These are phyloP conservation scores for Yamadazyma dushanensis DNA, from an alignment of 1,139 yeast genomes.

Conservation along the genomic window DNA sequence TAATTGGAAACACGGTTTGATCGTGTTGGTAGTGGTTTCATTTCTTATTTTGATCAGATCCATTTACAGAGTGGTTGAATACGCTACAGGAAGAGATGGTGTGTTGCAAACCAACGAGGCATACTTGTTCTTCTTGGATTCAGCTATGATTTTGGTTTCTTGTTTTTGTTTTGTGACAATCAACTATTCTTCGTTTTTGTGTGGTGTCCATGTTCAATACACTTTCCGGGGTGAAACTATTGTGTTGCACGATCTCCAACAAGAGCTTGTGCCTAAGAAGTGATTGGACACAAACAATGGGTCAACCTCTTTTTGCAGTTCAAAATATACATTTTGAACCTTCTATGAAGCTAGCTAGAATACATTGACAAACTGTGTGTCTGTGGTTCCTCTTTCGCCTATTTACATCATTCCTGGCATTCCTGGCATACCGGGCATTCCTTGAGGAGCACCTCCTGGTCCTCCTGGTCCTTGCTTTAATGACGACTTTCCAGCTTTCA, in stretches of 20 bases:
- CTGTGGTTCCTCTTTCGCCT: too few relatives aligned
- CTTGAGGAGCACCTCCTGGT: conserved; percentile 11
- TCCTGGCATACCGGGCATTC: conserved; percentile 19
- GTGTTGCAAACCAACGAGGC: not conserved
- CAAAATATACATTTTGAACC: too few relatives aligned
- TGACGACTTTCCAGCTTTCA: conserved; percentile 94
- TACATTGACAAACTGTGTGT: too few relatives aligned
- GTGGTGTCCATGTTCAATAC: too few relatives aligned
- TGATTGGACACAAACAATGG: too few relatives aligned
- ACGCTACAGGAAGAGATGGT: not conserved
- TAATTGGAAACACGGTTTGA: not conserved
- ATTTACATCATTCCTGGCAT: conserved; percentile 18
- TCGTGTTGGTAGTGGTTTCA: not conserved
- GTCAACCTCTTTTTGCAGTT: too few relatives aligned
- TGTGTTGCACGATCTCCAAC: too few relatives aligned
- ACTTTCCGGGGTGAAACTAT: too few relatives aligned
- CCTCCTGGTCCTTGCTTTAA: conserved; percentile 51
- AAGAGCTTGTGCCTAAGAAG: too few relatives aligned
- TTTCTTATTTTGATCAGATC: not conserved
- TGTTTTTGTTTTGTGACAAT: too few relatives aligned
- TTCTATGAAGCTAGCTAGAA: too few relatives aligned
- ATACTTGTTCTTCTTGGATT: not conserved
- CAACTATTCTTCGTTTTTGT: too few relatives aligned
- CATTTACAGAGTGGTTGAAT: not conserved
- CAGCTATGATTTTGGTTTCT: not conserved